Evolutionary conservation across 1,139 yeast species (phyloP), one percentile per base, ranked within the genome.

Genomic region (Hanseniaspora gamundiae): DNA sequence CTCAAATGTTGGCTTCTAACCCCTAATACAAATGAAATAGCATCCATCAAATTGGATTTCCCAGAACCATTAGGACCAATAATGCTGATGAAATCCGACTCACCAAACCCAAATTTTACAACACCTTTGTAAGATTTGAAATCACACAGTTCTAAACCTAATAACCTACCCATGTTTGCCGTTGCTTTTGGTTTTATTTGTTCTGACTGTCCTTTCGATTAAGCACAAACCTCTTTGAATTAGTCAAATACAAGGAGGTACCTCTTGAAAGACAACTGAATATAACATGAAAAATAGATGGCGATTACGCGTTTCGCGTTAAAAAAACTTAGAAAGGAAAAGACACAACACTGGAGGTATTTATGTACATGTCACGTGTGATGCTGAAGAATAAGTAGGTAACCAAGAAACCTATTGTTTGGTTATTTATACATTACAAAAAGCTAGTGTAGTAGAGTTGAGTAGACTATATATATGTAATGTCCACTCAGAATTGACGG

Each of bases 51-150:
- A 57, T 91, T 91, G 41, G 95, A 84, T 66, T 91, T 91, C 13
- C 99, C 99, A 1, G 96, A 83, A 16, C 98, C 98, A 70, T 93
- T 93, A 14, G 98, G 97, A 1, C 99, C 99, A 47, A 93, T 84
- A 49, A 91, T 85, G 40, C 94, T 82, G 1, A 95, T 85, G 65
- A 93, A 91, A 50, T 73, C 73, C 1, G 94, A 76, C 6, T 77
- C 69, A 1, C 95, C 97, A 61, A 88, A 82, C 2, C 93, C 95
- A 19, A 91, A 76, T 9, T 72, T 68, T 20, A 86, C 72, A 0
- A 74, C 72, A 0, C 95, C 97, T 47, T 74, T 70, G 58, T 91
- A 91, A 2, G 97, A 87, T 65, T 91, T 91, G 75, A 91, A 91
- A 63, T 93, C 86, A 62, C 73, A 69, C 33, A 91, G 68, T 59